Evolutionary conservation across 2,329 filamentous ascomycete species (phyloP), one percentile per base, ranked within the genome.

Genomic region (Cercospora sp.): DNA sequence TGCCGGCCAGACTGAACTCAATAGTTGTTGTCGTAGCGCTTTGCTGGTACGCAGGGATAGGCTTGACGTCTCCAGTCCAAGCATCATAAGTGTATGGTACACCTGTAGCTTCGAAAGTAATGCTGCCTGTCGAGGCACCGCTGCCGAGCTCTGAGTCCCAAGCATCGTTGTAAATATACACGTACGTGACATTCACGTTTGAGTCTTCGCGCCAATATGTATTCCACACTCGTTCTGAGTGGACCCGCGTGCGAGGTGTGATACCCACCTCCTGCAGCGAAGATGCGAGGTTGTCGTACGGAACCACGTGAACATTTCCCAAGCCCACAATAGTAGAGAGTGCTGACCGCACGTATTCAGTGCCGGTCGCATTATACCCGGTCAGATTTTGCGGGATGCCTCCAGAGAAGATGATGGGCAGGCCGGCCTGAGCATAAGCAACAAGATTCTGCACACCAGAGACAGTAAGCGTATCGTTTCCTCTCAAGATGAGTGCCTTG

Each of bases 341-440:
- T 1, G 73, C 68, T 6, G 71, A 70, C 37, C 72, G 61, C 7
- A 77, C 66, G 43, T 53, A 70, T 26, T 66, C 66, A 1, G 60
- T 68, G 9, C 66, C 68, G 10, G 32, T 63, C 18, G 8, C 45
- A 53, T 70, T 68, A 16, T 64, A 53, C 16, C 69, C 72, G 6
- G 70, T 66, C 49, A 74, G 74, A 24, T 68, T 71, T 21, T 72
- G 71, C n/a, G 77, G 78, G 9, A 78, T 37, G n/a, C 77, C 78
- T 5, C 80, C 79, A 40, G 73, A 74, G 58, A 85, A 76, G 16
- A 85, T 77, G 4, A 85, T 75, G 0, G 82, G 82, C 1, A 85
- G 74, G 0, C 83, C 82, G 2, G 71, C 71, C 1, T 76, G 63
- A 0, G 82, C 80, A 61, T 77, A 80, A 3, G 78, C 70, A 3